Base-by-base conservation (phyloP, 495 filamentous ascomycete species). In the Alectoria sarmentosa region DNA sequence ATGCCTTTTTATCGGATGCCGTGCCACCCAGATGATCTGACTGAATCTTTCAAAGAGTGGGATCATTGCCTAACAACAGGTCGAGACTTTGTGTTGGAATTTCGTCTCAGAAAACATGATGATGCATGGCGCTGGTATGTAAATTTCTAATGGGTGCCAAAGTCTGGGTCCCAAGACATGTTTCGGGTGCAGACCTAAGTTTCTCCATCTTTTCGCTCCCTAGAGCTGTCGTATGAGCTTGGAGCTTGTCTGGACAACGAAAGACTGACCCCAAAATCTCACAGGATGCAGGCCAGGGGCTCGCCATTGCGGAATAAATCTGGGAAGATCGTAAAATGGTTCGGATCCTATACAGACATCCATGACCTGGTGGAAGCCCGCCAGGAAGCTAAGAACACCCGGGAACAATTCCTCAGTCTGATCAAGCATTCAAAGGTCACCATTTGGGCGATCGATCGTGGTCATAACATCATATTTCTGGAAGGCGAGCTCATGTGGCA, bases 271-370 rank as follows among this genome's bases (percentile, higher is more conserved):
- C 30, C 17, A 10, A 34, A 21, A 34, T 11, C 10, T 21, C 10
- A 34, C 30, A 55, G 52, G 88, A 89, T 91, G 81, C 75, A 90
- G 7, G 85, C 83, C 39, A 78, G 83, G 46, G 88, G 86, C 1
- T 65, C 86, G 41, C 87, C 88, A 0, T 72, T 90, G 62, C 75
- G 75, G 60, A 83, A 88, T 67, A 79, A 79, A 60, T 87, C 76
- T 4, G 84, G 84, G 0, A 73, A 76, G 38, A 88, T 90, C 49
- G 75, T 86, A 62, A 88, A 87, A 72, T 91, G 88, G 88, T 89
- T 87, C 68, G 88, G 86, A 67, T 77, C 67, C 61, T 70, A 49
- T 57, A 65, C 71, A 26, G 72, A 73, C 21, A 73, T 69, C 15
- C 62, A 73, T 65, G 71, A 70, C 28, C 75, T 82, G 23, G 83